Conservation (phyloP, 345 rosid species). For the Aethionema arabicum region DNA sequence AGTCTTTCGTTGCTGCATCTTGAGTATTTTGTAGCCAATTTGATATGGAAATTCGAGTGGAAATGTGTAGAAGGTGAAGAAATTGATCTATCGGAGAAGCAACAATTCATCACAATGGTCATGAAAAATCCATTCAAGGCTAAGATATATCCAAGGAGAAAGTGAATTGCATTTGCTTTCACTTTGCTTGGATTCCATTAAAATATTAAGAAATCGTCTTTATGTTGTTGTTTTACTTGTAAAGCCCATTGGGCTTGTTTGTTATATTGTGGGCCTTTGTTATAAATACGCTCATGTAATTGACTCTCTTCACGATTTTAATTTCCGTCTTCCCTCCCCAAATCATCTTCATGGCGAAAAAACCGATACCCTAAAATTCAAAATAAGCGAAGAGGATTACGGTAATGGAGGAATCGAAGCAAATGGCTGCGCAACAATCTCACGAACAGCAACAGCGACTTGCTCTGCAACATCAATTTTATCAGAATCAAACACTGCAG, state of each 20-base stretch:
- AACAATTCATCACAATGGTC: conserved; percentile 41
- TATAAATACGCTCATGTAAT: neutral
- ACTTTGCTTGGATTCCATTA: neutral
- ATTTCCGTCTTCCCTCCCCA: neutral
- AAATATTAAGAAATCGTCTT: too few species aligned
- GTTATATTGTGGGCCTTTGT: conserved; percentile 12
- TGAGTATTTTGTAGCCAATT: conserved; percentile 34
- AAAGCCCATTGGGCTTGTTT: conserved; percentile 5
- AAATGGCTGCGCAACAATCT: conserved; percentile 43
- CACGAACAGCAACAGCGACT: conserved; percentile 39
- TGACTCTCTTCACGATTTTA: neutral
- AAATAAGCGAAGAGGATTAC: neutral
- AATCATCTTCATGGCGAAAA: conserved; percentile 15
- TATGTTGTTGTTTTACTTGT: too few species aligned
- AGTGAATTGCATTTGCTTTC: neutral
- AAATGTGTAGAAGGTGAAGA: conserved; percentile 39
- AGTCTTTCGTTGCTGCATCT: conserved; percentile 37
- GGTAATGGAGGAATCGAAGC: conserved; percentile 65
- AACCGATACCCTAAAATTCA: conserved; percentile 32
- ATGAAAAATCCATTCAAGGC: conserved; percentile 39
- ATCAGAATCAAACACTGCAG: conserved; percentile 51
- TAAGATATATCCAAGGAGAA: conserved; percentile 28
- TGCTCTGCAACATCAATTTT: conserved; percentile 34
- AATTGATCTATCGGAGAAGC: conserved; percentile 37
- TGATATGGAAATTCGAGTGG: conserved; percentile 42